A percentile compares a stretch with the other conserved stretches of the same genome.
These are phyloP conservation scores for Globisporangium emineosum DNA, from an alignment of 352 stramenopile species.

Conservation along the genomic window DNA sequence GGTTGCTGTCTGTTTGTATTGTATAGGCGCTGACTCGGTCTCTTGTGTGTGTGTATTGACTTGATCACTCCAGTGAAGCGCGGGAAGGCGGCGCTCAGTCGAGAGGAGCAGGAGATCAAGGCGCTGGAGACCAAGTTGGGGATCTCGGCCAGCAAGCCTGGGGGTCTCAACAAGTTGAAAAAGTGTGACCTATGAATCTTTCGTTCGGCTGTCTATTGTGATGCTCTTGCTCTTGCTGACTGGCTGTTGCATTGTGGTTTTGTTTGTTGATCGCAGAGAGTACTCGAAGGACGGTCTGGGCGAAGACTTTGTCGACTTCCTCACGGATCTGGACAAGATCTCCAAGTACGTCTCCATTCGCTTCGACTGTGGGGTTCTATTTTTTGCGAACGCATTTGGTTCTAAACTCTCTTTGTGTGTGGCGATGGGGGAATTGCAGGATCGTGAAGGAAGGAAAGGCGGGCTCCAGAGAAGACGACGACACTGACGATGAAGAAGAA, in stretches of 20 bases:
- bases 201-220: neutral
- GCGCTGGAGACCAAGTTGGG: constrained; percentile 72
- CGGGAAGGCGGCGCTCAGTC: constrained; percentile 26
- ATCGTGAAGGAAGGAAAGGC: constrained; percentile 58
- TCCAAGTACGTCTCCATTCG: constrained; percentile 40
- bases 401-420: neutral
- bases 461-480: constrained; percentile 18
- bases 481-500: constrained; percentile 25
- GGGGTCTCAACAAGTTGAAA: constrained; percentile 60
- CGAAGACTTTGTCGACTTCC: constrained; percentile 81
- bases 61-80: constrained; percentile 21
- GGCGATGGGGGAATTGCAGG: constrained; percentile 22
- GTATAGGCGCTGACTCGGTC: neutral
- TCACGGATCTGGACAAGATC: constrained; percentile 67
- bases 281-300: constrained; percentile 77
- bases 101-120: constrained; percentile 66
- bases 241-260: neutral
- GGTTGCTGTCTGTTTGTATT: neutral
- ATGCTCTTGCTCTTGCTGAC: neutral
- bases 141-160: constrained; percentile 39
- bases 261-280: constrained; percentile 36
- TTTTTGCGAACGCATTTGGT: neutral
- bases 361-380: neutral
- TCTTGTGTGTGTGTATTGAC: neutral
- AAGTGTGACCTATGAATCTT: constrained; percentile 29